A percentile compares a stretch with the other conserved stretches of the same genome.
Evolutionary conservation across 108 stramenopile species (phyloP).

Genomic region (Skeletonema menzelii): DNA sequence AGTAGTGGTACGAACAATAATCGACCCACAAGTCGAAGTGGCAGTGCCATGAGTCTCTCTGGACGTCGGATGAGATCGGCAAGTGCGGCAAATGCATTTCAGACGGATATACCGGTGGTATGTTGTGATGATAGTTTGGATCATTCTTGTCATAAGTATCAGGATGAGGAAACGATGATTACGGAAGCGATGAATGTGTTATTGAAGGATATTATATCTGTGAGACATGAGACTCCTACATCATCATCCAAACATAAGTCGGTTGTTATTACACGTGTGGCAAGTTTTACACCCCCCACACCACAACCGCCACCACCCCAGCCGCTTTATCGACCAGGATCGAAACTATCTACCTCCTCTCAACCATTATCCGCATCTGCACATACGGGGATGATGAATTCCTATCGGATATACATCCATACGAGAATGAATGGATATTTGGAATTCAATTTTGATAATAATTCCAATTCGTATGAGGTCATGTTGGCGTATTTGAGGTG

Average conservation of each 20-base stretch:
- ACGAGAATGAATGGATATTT: not conserved
- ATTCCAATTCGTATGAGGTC: conserved; percentile 22
- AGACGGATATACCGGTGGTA: not conserved
- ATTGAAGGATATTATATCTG: not conserved
- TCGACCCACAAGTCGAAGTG: not conserved
- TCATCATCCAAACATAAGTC: not conserved
- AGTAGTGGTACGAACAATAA: not conserved
- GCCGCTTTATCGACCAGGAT: conserved; percentile 1
- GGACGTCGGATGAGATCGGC: not conserved
- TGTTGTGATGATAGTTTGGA: not conserved
- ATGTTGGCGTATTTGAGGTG: conserved; percentile 20
- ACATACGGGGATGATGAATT: not conserved
- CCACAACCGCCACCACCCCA: not conserved
- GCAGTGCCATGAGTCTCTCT: not conserved
- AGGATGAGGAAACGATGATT: not conserved
- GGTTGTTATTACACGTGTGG: not conserved
- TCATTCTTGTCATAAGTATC: not conserved
- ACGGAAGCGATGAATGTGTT: not conserved
- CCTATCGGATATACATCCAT: conserved; percentile 4
- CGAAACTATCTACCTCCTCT: not conserved
- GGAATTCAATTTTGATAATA: conserved; percentile 23
- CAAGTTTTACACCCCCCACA: not conserved
- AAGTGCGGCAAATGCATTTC: conserved; percentile 6
- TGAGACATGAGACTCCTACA: not conserved
- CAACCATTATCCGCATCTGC: not conserved